Base-by-base conservation (phyloP, 1,139 yeast genomes). In the Debaryomyces coudertii region DNA sequence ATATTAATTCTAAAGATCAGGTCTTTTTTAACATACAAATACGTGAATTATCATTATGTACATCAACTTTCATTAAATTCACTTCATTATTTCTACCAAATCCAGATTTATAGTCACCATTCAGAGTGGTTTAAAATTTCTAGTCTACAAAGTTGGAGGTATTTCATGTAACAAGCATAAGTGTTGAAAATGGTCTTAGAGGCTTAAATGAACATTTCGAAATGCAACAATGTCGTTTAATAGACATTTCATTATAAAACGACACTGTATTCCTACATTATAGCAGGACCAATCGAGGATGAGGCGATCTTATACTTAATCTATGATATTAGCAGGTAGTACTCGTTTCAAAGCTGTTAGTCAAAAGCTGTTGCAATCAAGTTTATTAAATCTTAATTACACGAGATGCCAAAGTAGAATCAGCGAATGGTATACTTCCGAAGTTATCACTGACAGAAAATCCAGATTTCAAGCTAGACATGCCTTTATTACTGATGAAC, bases 391-490 rank as follows among this genome's bases (percentile, higher is more conserved):
- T 11, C 18, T 16, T 33, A 20, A 11, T 20, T 18, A 5, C 8
- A 22, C 5, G 2, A 18, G 36, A 18, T 33, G n/a, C 35, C 36
- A 7, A 7, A 20, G 24, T 18, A 46, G 18, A 8, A 52, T 56
- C 4, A 44, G 43, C 8, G 48, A 56, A 16, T 71, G 77, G 76
- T 47, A 65, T 49, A 63, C 58, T 23, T 64, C 73, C 0, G 56
- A 54, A 5, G 45, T 68, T 2, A 52, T 69, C 3, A 52, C 51
- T 1, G 77, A 79, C 49, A 69, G 79, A 37, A 83, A 82, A 49
- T 84, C 90, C 0, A 75, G 73, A 46, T 86, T 85, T 53, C 86
- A 82, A 60, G 90, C 82, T 1, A 71, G 84, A 49, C 75, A 79
- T 48, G 72, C 75, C 1, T 53, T 62, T 0, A 51, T 85, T 0